Percentiles rank a stretch among this genome's conserved stretches.
These are phyloP conservation scores for Escallonia herrerae DNA, from an alignment of 129 eudicot genomes.

Conservation along the genomic window DNA sequence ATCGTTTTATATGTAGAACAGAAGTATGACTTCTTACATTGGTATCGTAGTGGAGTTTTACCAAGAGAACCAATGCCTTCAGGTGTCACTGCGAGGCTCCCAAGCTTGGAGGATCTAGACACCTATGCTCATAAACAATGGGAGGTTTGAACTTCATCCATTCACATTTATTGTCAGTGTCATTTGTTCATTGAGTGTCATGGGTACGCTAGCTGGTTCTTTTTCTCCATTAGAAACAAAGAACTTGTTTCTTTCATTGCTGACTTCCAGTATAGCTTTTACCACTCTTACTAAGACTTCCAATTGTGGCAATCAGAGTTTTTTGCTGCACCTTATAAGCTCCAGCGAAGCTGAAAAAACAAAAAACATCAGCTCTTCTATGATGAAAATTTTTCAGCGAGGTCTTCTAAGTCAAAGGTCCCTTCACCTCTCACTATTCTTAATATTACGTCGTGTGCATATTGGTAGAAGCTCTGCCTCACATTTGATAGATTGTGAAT, in stretches of 20 bases:
- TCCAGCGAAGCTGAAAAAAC: conserved; percentile 74
- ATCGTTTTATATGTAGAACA: neutral
- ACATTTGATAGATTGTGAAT: neutral
- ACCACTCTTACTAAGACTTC: conserved; percentile 31
- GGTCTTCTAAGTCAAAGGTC: conserved; percentile 88
- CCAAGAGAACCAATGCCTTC: conserved; percentile 88
- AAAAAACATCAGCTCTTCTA: conserved; percentile 73
- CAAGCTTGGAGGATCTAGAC: conserved; percentile 81
- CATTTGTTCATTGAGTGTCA: neutral
- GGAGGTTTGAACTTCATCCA: conserved; percentile 59
- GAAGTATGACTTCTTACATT: conserved; percentile 18
- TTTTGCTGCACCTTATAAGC: conserved; percentile 94
- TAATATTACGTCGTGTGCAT: conserved; percentile 1
- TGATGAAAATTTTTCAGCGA: conserved; percentile 93
- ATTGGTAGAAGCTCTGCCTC: conserved; percentile 6
- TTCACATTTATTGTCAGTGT: conserved; percentile 2
- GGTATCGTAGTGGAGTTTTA: conserved; percentile 55
- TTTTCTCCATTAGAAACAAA: conserved; percentile 5
- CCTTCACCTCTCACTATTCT: conserved; percentile 1
- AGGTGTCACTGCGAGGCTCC: conserved; percentile 65
- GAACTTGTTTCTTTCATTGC: conserved; percentile 11
- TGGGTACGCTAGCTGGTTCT: conserved; percentile 4
- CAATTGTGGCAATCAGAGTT: conserved; percentile 58
- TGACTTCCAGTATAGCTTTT: conserved; percentile 20
- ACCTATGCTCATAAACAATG: conserved; percentile 74